Base-by-base conservation (phyloP, 73 alveolate genomes). In the Blepharisma japonicum region DNA sequence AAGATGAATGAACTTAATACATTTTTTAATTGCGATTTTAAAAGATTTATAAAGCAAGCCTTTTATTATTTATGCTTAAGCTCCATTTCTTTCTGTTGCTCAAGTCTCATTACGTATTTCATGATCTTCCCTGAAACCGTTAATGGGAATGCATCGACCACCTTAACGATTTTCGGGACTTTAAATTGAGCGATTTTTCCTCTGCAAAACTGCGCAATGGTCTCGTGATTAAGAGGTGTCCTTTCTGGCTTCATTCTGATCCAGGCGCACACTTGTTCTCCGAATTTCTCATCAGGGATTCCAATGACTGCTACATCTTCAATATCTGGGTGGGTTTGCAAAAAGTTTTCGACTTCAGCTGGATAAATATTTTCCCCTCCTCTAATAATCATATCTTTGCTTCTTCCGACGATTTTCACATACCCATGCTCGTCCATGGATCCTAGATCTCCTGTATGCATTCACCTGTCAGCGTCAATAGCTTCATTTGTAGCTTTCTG, bases 331-430 rank as follows among this genome's bases (percentile, higher is more conserved):
- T 90, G 92, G 20, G 81, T 78, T 71, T 68, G 46, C 56, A 92
- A 77, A 56, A 48, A 85, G 46, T 87, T 92, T 72, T 92, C 98
- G 20, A 92, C 81, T 77, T 92, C 98, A 25, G 70, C 84, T 6
- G 98, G 98, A 82, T 79, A 92, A 45, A 92, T 84, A 56, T 92
- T 92, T 55, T 92, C 98, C 8, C 98, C 98, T 38, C 98, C 98
- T 56, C 98, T 87, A 0, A 92, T 90, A 20, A 92, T 90, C 94
- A 92, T 77, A 68, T 92, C 98, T 68, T 90, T 87, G 20, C 83
- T 70, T 70, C 98, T 92, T 8, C 98, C 98, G 39, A 87, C 89
- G 9, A 92, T 87, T 27, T 83, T 71, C 71, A 92, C 27, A 78
- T 66, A 92, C 20, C 96, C 98, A 18, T 87, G 87, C 39, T 92